Percentiles rank a stretch among this genome's conserved stretches.
Evolutionary conservation across 164 flowering plant genomes (phyloP).

Genomic region (Sextonia rubra): DNA sequence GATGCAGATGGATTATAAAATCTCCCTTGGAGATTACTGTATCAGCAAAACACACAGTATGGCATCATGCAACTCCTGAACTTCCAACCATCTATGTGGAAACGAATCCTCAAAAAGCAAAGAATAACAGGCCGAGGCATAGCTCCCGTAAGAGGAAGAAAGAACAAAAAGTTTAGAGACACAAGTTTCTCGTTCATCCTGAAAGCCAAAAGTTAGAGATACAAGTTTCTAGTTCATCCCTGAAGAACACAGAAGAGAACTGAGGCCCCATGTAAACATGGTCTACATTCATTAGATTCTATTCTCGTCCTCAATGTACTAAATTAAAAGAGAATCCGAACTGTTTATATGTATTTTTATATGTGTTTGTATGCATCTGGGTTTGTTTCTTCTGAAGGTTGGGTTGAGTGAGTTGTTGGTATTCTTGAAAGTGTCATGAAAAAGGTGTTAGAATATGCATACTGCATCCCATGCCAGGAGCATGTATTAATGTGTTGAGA

Average conservation of each 20-base stretch:
- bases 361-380: not conserved
- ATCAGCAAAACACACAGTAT: constrained; percentile 83
- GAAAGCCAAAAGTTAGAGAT: constrained; percentile 23
- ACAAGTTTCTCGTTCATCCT: constrained; percentile 23
- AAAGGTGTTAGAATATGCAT: not conserved
- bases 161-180: constrained; percentile 35
- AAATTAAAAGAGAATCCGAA: not conserved
- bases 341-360: too few species aligned
- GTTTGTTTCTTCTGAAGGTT: not conserved
- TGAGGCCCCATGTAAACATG: not conserved
- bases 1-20: constrained; percentile 78
- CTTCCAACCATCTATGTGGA: constrained; percentile 42
- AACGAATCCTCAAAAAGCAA: constrained; percentile 39
- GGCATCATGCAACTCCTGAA: constrained; percentile 95
- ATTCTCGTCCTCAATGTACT: too few species aligned
- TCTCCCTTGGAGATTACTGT: constrained; percentile 88
- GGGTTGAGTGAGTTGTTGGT: not conserved
- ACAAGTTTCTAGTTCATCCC: constrained; percentile 23
- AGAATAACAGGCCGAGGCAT: constrained; percentile 47
- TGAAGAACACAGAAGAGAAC: constrained; percentile 26
- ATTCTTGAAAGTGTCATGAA: not conserved
- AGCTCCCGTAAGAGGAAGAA: constrained; percentile 62
- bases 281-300: too few species aligned
- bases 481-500: not conserved
- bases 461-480: not conserved